Evolutionary conservation across 495 filamentous ascomycete species (phyloP), one percentile per base, ranked within the genome.

Genomic region (Penicillium lividum): DNA sequence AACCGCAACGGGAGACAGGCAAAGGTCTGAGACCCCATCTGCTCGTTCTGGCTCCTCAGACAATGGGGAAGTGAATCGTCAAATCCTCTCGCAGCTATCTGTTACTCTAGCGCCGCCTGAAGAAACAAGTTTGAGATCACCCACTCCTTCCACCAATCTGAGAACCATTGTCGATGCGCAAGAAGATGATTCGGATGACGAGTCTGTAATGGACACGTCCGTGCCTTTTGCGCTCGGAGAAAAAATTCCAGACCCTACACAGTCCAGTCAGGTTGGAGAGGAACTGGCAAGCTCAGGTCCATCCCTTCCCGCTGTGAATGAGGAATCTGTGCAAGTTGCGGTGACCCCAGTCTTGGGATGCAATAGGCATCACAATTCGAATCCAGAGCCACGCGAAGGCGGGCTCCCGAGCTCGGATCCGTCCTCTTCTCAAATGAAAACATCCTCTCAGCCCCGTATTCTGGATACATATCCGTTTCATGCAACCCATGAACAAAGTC

Each of bases 171-270:
- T 10, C 7, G 40, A 33, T 69, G 53, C 66, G 55, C 62, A 61
- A 54, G 60, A 59, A 33, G 44, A 56, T 18, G 64, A 70, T 46
- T 69, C 70, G 11, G 68, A 69, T 55, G 75, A 77, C 15, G 84
- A 86, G 8, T 76, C 75, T 3, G 75, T 77, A n/a, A 76, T 86
- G 66, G 82, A 86, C 45, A 64, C 80, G 13, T 74, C 77, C 64
- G 68, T 82, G 5, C 84, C 83, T 27, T 70, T 71, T 51, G 77
- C 81, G 5, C 70, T 85, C 13, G 71, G 68, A 18, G 70, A 54
- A 52, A 63, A 49, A 33, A 58, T 64, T 13, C 71, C 73, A 53
- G 60, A 68, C 47, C 54, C 49, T 29, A 53, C 66, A 34, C 58
- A 67, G 28, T 56, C 56, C 53, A 72, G 62, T 54, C 74, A 75